phyloP scores from a whole-genome alignment of 202 grass and related monocot genomes.

The Bolboschoenoplectus hybrid region DNA sequence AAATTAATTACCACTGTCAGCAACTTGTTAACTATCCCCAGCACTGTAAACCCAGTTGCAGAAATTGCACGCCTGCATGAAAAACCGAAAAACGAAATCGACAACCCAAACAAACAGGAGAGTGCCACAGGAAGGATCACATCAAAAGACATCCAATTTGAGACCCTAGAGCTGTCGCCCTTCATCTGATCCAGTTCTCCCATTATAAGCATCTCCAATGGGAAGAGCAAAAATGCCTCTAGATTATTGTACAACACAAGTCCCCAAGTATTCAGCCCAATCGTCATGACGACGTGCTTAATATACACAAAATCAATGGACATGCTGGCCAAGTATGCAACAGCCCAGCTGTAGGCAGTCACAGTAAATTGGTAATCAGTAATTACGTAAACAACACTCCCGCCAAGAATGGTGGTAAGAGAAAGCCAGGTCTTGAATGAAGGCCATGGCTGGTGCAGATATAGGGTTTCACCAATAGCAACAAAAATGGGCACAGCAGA shows the following conservation, averaged over 20 bases:
- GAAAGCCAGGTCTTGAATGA: slow-evolving; percentile 79
- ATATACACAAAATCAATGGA: slow-evolving; percentile 95
- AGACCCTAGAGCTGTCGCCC: slow-evolving; percentile 70
- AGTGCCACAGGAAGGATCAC: slow-evolving; percentile 83
- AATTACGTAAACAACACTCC: slow-evolving; percentile 89
- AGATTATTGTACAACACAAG: slow-evolving; percentile 94
- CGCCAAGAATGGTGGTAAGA: slow-evolving; percentile 78
- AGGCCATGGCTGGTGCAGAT: slow-evolving; percentile 85
- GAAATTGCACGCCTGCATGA: slow-evolving; percentile 90
- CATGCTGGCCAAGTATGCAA: slow-evolving; percentile 81
- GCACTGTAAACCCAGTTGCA: slow-evolving; percentile 85
- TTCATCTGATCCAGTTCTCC: slow-evolving; percentile 91
- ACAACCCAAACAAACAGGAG: slow-evolving; percentile 87
- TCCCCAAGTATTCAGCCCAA: slow-evolving; percentile 94
- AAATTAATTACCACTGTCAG: slow-evolving; percentile 84
- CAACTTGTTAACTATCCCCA: slow-evolving; percentile 92
- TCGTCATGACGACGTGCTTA: slow-evolving; percentile 93
- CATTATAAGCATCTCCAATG: slow-evolving; percentile 91
- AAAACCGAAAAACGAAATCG: slow-evolving; percentile 94
- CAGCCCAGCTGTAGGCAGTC: slow-evolving; percentile 79
- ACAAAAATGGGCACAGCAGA: slow-evolving; percentile 87
- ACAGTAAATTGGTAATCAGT: slow-evolving; percentile 89
- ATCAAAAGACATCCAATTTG: slow-evolving; percentile 76
- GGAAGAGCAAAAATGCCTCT: slow-evolving; percentile 76
- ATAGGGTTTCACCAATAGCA: slow-evolving; percentile 81